Evolutionary conservation across 2,329 filamentous ascomycete genomes (phyloP).

Genomic region (Neonectria ditissima): DNA sequence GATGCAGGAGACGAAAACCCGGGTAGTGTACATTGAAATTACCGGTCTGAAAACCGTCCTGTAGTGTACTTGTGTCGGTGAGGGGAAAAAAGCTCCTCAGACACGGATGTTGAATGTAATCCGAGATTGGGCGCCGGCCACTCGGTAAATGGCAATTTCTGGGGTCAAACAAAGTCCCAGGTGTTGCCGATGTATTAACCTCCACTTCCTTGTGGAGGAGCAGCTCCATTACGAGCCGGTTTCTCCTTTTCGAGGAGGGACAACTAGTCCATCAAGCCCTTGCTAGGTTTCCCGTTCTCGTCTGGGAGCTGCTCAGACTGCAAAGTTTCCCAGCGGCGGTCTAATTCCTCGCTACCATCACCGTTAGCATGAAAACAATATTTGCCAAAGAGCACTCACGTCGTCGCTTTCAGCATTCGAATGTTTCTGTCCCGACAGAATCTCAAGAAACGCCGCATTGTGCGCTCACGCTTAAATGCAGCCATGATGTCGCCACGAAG

Average conservation of each 20-base stretch:
- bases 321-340: conserved; percentile 51
- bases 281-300: conserved; percentile 43
- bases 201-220: neutral
- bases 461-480: conserved; percentile 64
- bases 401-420: conserved; percentile 52
- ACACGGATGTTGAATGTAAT: conserved; percentile 15
- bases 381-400: conserved; percentile 51
- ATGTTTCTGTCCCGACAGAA: conserved; percentile 60
- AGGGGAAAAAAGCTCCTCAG: conserved; percentile 9
- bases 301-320: conserved; percentile 49
- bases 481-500: conserved; percentile 61
- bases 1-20: neutral
- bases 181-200: neutral
- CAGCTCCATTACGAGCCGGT: neutral
- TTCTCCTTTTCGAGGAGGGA: neutral
- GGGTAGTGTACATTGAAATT: conserved; percentile 14
- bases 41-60: conserved; percentile 12
- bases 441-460: conserved; percentile 63
- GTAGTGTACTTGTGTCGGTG: conserved; percentile 15
- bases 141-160: neutral
- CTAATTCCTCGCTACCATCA: conserved; percentile 50
- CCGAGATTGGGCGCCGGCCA: conserved; percentile 8
- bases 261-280: conserved; percentile 43
- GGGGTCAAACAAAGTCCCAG: neutral
- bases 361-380: conserved; percentile 31